Evolutionary conservation across 495 filamentous ascomycete species (phyloP).

Genomic region (Aspergillus olivimuriae): DNA sequence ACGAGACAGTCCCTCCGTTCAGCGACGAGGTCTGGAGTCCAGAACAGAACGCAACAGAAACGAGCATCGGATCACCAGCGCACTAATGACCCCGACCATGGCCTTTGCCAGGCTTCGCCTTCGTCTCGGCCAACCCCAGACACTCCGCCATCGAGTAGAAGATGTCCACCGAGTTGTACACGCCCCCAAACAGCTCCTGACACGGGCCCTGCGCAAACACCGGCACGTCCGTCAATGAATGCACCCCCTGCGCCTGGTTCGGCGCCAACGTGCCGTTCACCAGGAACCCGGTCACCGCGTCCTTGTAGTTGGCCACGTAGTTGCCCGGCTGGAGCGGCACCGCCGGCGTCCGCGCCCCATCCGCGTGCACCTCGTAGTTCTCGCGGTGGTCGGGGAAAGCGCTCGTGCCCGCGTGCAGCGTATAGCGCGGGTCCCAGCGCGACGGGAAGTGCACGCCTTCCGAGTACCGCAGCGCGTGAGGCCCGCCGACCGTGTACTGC

Average conservation of each 20-base stretch:
- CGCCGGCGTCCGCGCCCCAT: constrained; percentile 52
- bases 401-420: constrained; percentile 56
- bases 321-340: constrained; percentile 33
- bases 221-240: constrained; percentile 68
- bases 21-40: too few relatives aligned
- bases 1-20: too few relatives aligned
- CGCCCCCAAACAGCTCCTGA: constrained; percentile 62
- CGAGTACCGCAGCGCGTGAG: constrained; percentile 42
- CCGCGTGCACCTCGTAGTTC: constrained; percentile 55
- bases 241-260: constrained; percentile 53
- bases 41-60: background rate
- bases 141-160: constrained; percentile 69
- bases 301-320: constrained; percentile 53
- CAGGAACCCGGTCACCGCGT: constrained; percentile 56
- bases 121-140: constrained; percentile 47
- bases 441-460: constrained; percentile 63
- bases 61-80: background rate
- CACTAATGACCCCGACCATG: background rate
- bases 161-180: constrained; percentile 62
- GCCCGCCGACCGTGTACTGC: constrained; percentile 54
- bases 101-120: constrained; percentile 2
- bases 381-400: constrained; percentile 64
- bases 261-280: constrained; percentile 64
- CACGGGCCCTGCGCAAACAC: constrained; percentile 69
- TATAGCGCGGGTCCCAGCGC: constrained; percentile 73